These are phyloP conservation scores for Ustilago shanxiensis DNA, from an alignment of 1,284 basidiomycete species.

Conservation along the genomic window DNA sequence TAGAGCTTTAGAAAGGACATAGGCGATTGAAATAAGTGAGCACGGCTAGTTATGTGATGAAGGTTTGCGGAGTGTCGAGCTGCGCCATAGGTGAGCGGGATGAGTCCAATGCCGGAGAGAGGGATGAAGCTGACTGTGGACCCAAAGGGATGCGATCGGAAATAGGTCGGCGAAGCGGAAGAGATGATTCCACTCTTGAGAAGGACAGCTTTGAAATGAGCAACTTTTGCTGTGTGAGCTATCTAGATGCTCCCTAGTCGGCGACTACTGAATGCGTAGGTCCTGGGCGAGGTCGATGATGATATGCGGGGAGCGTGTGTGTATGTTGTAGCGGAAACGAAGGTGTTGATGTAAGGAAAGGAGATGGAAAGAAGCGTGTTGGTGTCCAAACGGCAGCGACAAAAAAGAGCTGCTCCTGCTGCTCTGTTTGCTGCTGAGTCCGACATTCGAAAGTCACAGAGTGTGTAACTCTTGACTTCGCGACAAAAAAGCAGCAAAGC, in stretches of 20 bases:
- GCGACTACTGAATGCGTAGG: neutral
- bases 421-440: conserved; percentile 19
- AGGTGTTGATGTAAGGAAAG: neutral
- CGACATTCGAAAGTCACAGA: conserved; percentile 13
- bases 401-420: neutral
- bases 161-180: neutral
- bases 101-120: neutral
- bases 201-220: neutral
- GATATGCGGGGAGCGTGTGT: neutral
- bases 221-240: neutral
- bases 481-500: conserved; percentile 4
- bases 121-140: neutral
- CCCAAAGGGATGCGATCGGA: neutral
- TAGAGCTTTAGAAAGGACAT: neutral
- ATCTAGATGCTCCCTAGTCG: neutral
- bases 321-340: neutral
- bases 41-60: neutral
- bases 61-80: neutral
- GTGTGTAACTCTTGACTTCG: neutral
- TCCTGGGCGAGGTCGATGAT: neutral
- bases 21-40: neutral
- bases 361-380: neutral
- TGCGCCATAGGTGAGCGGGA: neutral
- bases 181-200: neutral
- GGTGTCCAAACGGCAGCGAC: neutral